Base-by-base conservation (phyloP, 495 filamentous ascomycete species). In the Pseudoneurospora amorphoporcata region DNA sequence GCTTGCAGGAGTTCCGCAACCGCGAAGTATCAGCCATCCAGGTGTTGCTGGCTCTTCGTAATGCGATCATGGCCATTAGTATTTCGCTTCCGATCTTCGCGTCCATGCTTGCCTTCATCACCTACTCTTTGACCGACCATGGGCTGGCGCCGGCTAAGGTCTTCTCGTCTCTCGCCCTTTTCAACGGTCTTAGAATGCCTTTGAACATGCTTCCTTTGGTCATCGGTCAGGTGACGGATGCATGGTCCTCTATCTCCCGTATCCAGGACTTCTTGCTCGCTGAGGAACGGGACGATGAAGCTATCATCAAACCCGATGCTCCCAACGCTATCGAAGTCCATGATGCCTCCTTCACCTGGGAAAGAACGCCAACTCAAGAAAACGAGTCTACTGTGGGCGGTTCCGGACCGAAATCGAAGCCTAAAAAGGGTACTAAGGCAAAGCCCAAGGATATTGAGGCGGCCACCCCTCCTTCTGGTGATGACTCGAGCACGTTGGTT, bases 31-130 rank as follows among this genome's bases (percentile, higher is more conserved):
- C 83, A 14, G 87, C 89, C 5, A 93, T 97, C 69, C 94, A 96
- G 76, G 82, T 93, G 16, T 80, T 98, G 19, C 83, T 97, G 38
- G 87, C 91, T 3, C 91, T 96, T 70, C 88, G 94, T 75, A 95
- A 95, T 76, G 94, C 84, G 29, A 94, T 97, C 79, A 91, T 92
- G 75, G 92, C 93, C 43, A 86, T 95, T 43, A 85, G 86, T 73
- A 78, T 89, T 80, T 90, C 92, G 9, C 84, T 97, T 73, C 94
- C 95, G 8, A 90, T 94, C 45, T 97, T 97, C 76, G 94, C 94
- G 4, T 95, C 94, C 8, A 97, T 98, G 93, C 81, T 98, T 39
- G 87, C 94, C 2, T 99, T 99, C 82, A 94, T 99, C 80, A 96
- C 94, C 6, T 98, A 92, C 78, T 91, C 92, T 2, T 84, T 97